phyloP scores from a whole-genome alignment of 2,329 filamentous ascomycete species.

The Aureobasidium sp. region DNA sequence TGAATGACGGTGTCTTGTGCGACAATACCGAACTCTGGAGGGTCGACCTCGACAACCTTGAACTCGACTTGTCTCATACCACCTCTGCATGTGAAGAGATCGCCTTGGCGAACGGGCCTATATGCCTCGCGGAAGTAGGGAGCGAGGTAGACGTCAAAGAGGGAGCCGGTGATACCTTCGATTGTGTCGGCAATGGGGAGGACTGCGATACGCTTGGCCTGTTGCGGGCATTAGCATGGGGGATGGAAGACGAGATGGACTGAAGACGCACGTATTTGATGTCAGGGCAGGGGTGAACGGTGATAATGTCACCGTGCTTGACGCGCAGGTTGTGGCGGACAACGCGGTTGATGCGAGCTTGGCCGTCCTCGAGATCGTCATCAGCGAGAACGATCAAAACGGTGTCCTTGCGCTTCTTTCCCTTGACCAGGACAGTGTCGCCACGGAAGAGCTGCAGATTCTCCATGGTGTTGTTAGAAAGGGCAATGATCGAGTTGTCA shows the following conservation, averaged over 20 bases:
- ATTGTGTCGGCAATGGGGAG: conserved; percentile 97
- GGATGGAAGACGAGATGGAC: neutral
- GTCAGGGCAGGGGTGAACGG: conserved; percentile 93
- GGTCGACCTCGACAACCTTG: conserved; percentile 98
- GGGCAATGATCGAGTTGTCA: conserved; percentile 98
- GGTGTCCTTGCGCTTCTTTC: conserved; percentile 99
- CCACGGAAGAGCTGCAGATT: conserved; percentile 95
- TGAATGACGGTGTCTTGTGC: conserved; percentile 98
- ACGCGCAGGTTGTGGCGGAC: conserved; percentile 97
- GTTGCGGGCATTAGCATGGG: conserved; percentile 8
- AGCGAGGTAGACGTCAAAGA: conserved; percentile 98
- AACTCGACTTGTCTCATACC: conserved; percentile 99
- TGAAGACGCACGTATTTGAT: conserved; percentile 89
- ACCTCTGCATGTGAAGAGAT: conserved; percentile 93
- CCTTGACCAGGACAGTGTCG: conserved; percentile 95
- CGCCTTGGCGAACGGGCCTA: conserved; percentile 91
- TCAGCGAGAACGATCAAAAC: conserved; percentile 96
- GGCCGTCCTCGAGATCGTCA: conserved; percentile 96
- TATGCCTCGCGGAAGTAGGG: conserved; percentile 99
- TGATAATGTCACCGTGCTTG: conserved; percentile 97
- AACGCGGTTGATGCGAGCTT: conserved; percentile 94
- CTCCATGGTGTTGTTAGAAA: conserved; percentile 99
- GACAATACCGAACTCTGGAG: conserved; percentile 96
- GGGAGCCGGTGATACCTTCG: conserved; percentile 91
- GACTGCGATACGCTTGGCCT: conserved; percentile 98